phyloP scores from a whole-genome alignment of 2,329 filamentous ascomycete species.

The Penicillium sp. region DNA sequence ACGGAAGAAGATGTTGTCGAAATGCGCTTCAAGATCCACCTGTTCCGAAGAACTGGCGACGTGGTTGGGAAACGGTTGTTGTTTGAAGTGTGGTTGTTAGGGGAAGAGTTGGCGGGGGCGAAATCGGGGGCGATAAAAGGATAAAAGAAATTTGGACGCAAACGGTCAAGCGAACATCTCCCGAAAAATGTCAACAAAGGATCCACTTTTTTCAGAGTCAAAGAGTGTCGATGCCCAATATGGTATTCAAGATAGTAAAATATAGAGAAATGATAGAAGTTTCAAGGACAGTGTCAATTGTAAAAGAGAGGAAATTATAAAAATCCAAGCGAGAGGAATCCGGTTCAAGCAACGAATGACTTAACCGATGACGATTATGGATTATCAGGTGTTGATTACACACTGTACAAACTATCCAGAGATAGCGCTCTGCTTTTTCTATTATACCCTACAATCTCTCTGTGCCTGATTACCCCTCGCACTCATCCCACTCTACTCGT shows the following conservation, averaged over 20 bases:
- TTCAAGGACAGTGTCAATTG: neutral
- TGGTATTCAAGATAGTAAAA: neutral
- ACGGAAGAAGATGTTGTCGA: slow-evolving; percentile 2
- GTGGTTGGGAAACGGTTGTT: slow-evolving; percentile 56
- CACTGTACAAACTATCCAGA: neutral
- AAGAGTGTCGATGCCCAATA: neutral
- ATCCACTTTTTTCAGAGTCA: slow-evolving; percentile 7
- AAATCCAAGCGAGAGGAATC: neutral
- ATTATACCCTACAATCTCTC: neutral
- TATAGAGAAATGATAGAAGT: neutral
- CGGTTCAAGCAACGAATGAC: slow-evolving; percentile 5
- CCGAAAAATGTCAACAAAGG: slow-evolving; percentile 12
- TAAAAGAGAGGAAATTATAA: slow-evolving; percentile 1
- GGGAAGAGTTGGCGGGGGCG: slow-evolving; percentile 12
- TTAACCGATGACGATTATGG: slow-evolving; percentile 2
- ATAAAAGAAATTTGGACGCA: slow-evolving; percentile 16
- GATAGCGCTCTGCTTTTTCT: neutral
- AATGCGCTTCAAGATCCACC: slow-evolving; percentile 26
- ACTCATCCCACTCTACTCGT: neutral
- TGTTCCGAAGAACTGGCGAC: slow-evolving; percentile 34
- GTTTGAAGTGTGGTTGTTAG: slow-evolving; percentile 49
- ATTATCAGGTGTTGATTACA: neutral
- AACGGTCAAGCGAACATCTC: slow-evolving; percentile 27
- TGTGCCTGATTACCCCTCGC: neutral
- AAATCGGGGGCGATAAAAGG: slow-evolving; percentile 25